Evolutionary conservation across 2,329 filamentous ascomycete genomes (phyloP), one percentile per base, ranked within the genome.

Genomic region (Colletotrichum orchidophilum): DNA sequence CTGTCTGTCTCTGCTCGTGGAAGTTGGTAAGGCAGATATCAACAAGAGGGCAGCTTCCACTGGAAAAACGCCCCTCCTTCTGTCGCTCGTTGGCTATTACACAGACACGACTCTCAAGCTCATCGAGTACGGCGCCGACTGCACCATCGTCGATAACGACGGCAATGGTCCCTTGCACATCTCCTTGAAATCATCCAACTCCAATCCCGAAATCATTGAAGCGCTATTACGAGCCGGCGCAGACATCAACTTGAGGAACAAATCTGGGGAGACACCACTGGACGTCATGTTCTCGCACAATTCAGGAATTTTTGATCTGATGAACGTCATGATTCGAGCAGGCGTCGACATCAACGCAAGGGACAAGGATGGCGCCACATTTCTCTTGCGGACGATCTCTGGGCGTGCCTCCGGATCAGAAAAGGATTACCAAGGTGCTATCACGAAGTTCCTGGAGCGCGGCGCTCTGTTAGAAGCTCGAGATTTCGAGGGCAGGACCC

Each of bases 1-100:
- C 3, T 67, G 66, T 6, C 29, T 79, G 11, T 55, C 49, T 2
- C 66, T 77, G 18, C 72, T 81, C 0, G 53, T 80, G 6, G 69
- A 78, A 29, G 49, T 72, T 2, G 75, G 75, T 1, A 63, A 75
- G 18, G 75, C 72, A 1, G 57, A 78, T 24, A 69, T 80, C 39
- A 76, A 81, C 4, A 60, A 3, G 31, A 33, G 13, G 46, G 52
- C 67, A 73, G 9, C 61, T 39, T 26, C 5, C 53, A 74, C 35
- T 76, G 77, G 9, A 55, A 57, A 35, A 8, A 78, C 76, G 1
- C 77, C 77, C 12, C 74, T 80, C 12, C 74, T 80, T 21, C 53
- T 68, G 8, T 49, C 35, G 6, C 4, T 77, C 2, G 7, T 75
- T 13, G 3, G 33, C 2, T 1, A 1, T 3, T 6, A 35, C 26